A percentile compares a stretch with the other conserved stretches of the same genome.
These are phyloP conservation scores for Solanum boliviense DNA, from an alignment of 257 asterid genomes.

Conservation along the genomic window DNA sequence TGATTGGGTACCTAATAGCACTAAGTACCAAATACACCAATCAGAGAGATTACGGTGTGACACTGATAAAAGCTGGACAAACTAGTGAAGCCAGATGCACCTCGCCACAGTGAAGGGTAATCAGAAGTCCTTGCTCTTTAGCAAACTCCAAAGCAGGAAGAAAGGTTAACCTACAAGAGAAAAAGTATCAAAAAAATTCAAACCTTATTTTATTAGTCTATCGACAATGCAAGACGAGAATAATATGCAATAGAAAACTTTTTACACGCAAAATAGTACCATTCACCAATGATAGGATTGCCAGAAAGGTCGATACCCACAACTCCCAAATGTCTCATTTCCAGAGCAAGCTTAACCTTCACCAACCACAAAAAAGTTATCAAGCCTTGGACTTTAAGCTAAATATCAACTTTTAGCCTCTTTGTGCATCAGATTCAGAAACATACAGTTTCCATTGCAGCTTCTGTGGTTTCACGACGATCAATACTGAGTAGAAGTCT, in stretches of 20 bases:
- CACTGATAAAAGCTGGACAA: background rate
- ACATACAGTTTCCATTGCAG: conserved; percentile 93
- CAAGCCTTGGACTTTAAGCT: conserved; percentile 1
- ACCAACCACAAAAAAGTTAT: conserved; percentile 7
- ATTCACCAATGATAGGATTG: conserved; percentile 78
- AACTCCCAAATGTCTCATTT: conserved; percentile 63
- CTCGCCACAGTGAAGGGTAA: conserved; percentile 97
- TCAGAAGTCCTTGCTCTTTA: conserved; percentile 58
- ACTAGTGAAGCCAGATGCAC: conserved; percentile 37
- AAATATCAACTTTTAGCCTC: background rate
- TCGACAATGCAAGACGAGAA: background rate
- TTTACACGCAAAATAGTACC: conserved; percentile 28
- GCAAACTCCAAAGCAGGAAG: conserved; percentile 79
- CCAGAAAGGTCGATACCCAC: conserved; percentile 96
- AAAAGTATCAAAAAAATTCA: conserved; percentile 3
- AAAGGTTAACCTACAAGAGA: conserved; percentile 52
- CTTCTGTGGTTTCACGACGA: conserved; percentile 79
- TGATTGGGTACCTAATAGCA: conserved; percentile 81
- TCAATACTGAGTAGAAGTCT: conserved; percentile 88
- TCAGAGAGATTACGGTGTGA: conserved; percentile 14
- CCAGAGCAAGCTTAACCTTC: conserved; percentile 76
- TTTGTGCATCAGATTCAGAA: background rate
- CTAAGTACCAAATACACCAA: conserved; percentile 32
- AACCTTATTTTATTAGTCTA: background rate
- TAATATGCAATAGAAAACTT: background rate